phyloP scores from a whole-genome alignment of 148 eudicot species.

The Persicaria tinctoria region DNA sequence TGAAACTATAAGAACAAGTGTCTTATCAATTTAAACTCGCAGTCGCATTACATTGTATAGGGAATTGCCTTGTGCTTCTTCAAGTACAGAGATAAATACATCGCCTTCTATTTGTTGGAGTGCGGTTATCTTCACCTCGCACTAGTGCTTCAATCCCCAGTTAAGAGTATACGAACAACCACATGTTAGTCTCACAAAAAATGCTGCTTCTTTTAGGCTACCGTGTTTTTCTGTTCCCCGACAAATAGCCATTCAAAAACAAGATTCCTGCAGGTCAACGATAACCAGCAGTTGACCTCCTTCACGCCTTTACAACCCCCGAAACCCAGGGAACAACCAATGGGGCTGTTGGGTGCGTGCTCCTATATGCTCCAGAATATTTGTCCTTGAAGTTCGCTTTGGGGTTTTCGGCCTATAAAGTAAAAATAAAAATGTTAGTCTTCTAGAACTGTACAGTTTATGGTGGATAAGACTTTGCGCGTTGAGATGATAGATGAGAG shows the following conservation, averaged over 20 bases:
- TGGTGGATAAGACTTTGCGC: neutral
- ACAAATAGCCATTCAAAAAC: neutral
- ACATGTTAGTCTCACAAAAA: neutral
- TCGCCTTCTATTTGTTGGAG: neutral
- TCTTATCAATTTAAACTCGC: neutral
- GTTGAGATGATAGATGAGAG: neutral
- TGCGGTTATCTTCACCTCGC: neutral
- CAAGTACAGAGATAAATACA: conserved; percentile 1
- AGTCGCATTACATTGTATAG: neutral
- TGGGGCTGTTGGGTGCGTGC: conserved; percentile 66
- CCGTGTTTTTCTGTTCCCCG: neutral
- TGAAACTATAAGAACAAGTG: neutral
- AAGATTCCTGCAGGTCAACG: neutral
- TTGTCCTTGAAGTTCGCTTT: conserved; percentile 62
- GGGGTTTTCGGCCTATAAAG: conserved; percentile 71
- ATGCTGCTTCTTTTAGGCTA: neutral
- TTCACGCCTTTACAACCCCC: conserved; percentile 44
- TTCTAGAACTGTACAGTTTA: neutral
- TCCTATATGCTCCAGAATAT: conserved; percentile 68
- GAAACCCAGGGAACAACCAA: conserved; percentile 85
- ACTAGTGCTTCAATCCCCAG: neutral
- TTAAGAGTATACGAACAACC: neutral
- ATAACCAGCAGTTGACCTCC: neutral
- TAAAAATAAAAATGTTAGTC: neutral
- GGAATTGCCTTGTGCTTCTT: neutral